phyloP scores from a whole-genome alignment of 1,284 basidiomycete species.

The Cutaneotrichosporon sp. region DNA sequence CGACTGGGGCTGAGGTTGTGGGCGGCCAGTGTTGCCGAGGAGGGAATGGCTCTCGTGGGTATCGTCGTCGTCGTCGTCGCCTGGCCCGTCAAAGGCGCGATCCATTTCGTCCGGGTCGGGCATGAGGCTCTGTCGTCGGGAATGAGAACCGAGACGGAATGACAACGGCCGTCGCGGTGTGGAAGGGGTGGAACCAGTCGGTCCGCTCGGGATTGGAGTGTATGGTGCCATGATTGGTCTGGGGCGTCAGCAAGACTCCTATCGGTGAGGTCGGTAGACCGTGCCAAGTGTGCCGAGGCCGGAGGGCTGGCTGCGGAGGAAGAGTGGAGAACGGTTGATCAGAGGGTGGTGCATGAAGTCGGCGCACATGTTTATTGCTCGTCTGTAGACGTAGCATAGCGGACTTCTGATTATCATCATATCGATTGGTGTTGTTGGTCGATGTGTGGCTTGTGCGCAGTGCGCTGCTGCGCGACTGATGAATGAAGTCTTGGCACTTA shows the following conservation, averaged over 20 bases:
- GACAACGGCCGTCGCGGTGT: slow-evolving; percentile 34
- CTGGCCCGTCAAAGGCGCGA: slow-evolving; percentile 44
- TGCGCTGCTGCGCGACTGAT: background rate
- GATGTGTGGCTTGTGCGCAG: background rate
- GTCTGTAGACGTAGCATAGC: slow-evolving; percentile 20
- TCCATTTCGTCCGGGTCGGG: slow-evolving; percentile 48
- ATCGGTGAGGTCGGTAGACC: no score
- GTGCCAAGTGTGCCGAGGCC: no score
- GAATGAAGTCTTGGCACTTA: slow-evolving; percentile 1
- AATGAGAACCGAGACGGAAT: slow-evolving; percentile 17
- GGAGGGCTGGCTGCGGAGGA: background rate
- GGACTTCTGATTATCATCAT: slow-evolving; percentile 38
- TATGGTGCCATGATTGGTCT: slow-evolving; percentile 32
- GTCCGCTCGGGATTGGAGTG: slow-evolving; percentile 18
- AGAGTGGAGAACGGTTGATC: slow-evolving; percentile 21
- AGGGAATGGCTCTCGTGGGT: slow-evolving; percentile 20
- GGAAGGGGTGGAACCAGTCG: slow-evolving; percentile 7
- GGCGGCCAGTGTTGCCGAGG: background rate
- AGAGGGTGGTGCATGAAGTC: slow-evolving; percentile 46
- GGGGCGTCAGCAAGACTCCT: background rate
- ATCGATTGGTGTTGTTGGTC: background rate
- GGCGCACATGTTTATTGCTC: slow-evolving; percentile 26
- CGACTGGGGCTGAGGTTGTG: background rate
- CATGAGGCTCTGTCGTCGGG: slow-evolving; percentile 17
- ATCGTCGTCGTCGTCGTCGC: slow-evolving; percentile 28